Base-by-base conservation (phyloP, 805 yeast species). In the Monosporozyma servazzii region DNA sequence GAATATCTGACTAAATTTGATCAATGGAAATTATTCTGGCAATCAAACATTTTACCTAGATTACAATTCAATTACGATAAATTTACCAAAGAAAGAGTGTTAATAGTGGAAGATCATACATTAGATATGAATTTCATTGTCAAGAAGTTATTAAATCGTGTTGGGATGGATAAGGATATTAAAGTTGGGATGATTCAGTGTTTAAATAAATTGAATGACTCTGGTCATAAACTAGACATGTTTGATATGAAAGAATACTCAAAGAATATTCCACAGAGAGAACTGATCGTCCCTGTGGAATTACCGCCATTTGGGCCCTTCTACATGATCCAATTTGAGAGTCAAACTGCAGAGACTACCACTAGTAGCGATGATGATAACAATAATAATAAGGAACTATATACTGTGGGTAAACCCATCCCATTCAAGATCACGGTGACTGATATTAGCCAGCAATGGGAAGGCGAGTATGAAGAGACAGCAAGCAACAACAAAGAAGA, bases 11-110 rank as follows among this genome's bases (percentile, higher is more conserved):
- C 49, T 13, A 50, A 57, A 20, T 63, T 59, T 55, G 59, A 56
- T 23, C 37, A 49, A 44, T 60, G 66, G 64, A 59, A 54, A 42
- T 18, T 41, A 7, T 52, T 55, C 15, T 68, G 71, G 71, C 54
- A 57, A 29, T 41, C 37, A 4, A 47, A 54, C 10, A 46, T 68
- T 3, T 37, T 65, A 29, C 53, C 62, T 1, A 48, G 51, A 15
- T 51, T 67, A 13, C 45, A 50, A 15, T 65, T 62, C 48, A 60
- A 64, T 47, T 60, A 59, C 47, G 54, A 53, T 3, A 49, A 46
- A 36, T 65, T 61, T 40, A 51, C 53, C 33, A 48, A 51, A 36
- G 53, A 44, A 21, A 45, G 52, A 18, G 49, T 37, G 3, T 48
- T 66, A 13, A 36, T 43, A 8, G 30, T 61, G 11, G 29, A 39